Evolutionary conservation across 768 basidiomycete genomes (phyloP), one percentile per base, ranked within the genome.

Genomic region (Lactarius vividus): DNA sequence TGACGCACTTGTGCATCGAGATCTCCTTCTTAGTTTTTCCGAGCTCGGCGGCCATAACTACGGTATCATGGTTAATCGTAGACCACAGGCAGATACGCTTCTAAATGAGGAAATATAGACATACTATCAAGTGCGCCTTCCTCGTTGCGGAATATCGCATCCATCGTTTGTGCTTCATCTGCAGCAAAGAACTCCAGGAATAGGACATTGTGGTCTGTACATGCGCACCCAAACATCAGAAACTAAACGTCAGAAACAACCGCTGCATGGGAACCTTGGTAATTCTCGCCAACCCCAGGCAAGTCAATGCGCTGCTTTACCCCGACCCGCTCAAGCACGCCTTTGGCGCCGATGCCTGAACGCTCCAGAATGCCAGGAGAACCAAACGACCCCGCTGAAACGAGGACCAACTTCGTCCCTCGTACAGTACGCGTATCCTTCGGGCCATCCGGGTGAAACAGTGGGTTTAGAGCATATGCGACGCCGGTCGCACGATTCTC

Each of bases 361-460:
- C 86, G 77, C 70, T 87, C 83, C 8, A 88, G 78, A 23, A 88
- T 79, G 57, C 78, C 76, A 0, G 85, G 80, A 0, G 80, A 80
- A 15, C 80, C 80, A 28, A 81, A 75, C 0, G 80, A 59, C 1
- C 81, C 80, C 1, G 77, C 76, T 16, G 77, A 77, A 3, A 82
- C 54, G 0, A 82, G 73, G 10, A 82, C 77, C 7, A 81, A 66
- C 37, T 74, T 73, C 9, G 69, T 70, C 4, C 79, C 81, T 16
- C 56, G 72, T 5, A 73, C 78, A 0, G 59, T 69, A 13, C 59
- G 52, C 1, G 59, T 56, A 13, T 60, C 67, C 18, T 9, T 10
- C n/a, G 63, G 53, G 10, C 55, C 61, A 3, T 67, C 71, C 3
- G 70, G 73, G 26, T 68, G 72, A 23, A 77, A 65, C 0, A 69